Conservation (phyloP, 2,329 filamentous ascomycete species). For the Nectriaceae sp. region DNA sequence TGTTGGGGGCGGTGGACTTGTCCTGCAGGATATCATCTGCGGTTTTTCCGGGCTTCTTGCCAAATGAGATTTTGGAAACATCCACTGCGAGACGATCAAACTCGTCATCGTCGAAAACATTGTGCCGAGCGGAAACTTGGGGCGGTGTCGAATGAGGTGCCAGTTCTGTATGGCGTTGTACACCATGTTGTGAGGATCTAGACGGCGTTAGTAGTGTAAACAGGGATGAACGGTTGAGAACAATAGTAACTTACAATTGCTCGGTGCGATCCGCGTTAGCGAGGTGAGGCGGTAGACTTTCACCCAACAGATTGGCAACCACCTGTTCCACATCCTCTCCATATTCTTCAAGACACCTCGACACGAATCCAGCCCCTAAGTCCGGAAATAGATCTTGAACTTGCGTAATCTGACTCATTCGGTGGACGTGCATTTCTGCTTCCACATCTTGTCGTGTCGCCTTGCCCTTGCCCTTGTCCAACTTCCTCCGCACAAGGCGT, state of each 20-base stretch:
- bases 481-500: constrained; percentile 52
- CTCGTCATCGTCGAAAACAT: constrained; percentile 79
- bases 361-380: constrained; percentile 79
- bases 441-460: constrained; percentile 40
- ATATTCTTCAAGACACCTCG: constrained; percentile 79
- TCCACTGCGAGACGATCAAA: constrained; percentile 71
- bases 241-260: constrained; percentile 51
- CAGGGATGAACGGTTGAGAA: neutral
- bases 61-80: constrained; percentile 72
- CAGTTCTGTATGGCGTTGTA: constrained; percentile 39
- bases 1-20: constrained; percentile 65
- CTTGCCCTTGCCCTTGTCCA: constrained; percentile 66
- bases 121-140: constrained; percentile 61
- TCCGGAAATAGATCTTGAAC: constrained; percentile 94
- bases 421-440: constrained; percentile 70
- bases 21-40: constrained; percentile 74
- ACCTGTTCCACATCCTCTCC: constrained; percentile 75
- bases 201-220: constrained; percentile 18
- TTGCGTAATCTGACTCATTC: constrained; percentile 81
- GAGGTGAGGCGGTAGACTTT: constrained; percentile 71
- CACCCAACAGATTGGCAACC: constrained; percentile 79
- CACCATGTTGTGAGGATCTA: constrained; percentile 31
- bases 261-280: constrained; percentile 64
- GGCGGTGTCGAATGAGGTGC: constrained; percentile 62
- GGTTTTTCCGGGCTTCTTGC: constrained; percentile 65